Evolutionary conservation across 1,284 basidiomycete species (phyloP).

Genomic region (Fomitopsis pinicola): DNA sequence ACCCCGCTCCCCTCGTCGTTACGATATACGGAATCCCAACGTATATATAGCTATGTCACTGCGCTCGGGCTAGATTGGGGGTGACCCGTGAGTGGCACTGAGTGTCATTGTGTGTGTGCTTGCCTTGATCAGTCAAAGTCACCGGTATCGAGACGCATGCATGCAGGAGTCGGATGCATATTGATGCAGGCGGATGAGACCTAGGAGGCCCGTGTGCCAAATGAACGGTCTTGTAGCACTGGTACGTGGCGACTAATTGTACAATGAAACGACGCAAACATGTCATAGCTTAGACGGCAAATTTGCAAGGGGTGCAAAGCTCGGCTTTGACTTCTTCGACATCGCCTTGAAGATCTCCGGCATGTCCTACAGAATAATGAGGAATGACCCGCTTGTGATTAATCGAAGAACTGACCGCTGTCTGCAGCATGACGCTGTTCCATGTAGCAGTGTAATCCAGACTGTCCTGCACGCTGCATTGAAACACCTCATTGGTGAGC

Average conservation of each 20-base stretch:
- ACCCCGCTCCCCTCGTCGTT: too few relatives aligned
- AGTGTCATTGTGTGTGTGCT: too few relatives aligned
- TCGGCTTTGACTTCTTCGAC: constrained; percentile 20
- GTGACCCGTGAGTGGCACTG: neutral
- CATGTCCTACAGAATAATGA: constrained; percentile 18
- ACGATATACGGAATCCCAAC: too few relatives aligned
- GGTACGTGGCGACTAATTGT: neutral
- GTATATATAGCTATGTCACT: too few relatives aligned
- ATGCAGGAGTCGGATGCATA: too few relatives aligned
- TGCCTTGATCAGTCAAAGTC: too few relatives aligned
- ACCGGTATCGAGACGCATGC: too few relatives aligned
- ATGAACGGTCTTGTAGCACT: neutral
- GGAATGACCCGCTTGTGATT: neutral
- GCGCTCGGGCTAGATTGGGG: too few relatives aligned
- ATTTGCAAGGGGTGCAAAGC: constrained; percentile 19
- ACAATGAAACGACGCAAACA: neutral
- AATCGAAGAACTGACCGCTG: constrained; percentile 41
- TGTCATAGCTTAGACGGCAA: constrained; percentile 15
- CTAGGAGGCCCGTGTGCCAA: too few relatives aligned
- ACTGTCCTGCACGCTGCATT: constrained; percentile 67
- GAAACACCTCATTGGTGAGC: neutral
- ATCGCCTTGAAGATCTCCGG: constrained; percentile 21
- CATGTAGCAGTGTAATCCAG: constrained; percentile 77
- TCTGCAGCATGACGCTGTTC: constrained; percentile 73
- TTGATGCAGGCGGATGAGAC: too few relatives aligned